Percentiles rank a stretch among this genome's conserved stretches.
Conservation (phyloP, 805 yeast genomes). For the Candida coleopterorum region DNA sequence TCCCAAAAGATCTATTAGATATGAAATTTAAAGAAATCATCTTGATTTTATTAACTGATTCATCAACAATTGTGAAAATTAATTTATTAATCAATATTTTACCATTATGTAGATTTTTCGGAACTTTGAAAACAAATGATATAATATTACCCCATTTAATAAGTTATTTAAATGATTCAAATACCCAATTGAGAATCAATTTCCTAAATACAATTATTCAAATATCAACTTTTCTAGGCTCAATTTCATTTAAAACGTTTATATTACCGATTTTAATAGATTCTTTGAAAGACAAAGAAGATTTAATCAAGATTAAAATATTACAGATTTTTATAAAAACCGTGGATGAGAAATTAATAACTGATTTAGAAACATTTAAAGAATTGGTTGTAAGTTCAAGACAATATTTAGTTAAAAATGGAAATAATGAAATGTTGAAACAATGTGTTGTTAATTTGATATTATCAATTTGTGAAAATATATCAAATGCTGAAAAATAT, state of each 20-base stretch:
- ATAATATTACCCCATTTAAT: constrained; percentile 84
- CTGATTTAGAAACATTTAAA: constrained; percentile 33
- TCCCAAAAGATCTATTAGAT: constrained; percentile 43
- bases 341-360: constrained; percentile 28
- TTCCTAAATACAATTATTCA: constrained; percentile 70
- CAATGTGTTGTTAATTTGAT: constrained; percentile 62
- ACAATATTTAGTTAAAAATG: constrained; percentile 58
- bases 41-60: constrained; percentile 57
- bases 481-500: constrained; percentile 73
- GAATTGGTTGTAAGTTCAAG: constrained; percentile 33
- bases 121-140: constrained; percentile 84
- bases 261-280: constrained; percentile 81
- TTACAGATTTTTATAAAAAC: constrained; percentile 38
- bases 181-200: constrained; percentile 59
- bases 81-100: constrained; percentile 67
- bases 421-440: constrained; percentile 80
- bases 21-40: constrained; percentile 63
- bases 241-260: constrained; percentile 78
- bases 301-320: constrained; percentile 69
- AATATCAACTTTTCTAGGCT: constrained; percentile 77
- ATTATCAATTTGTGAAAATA: constrained; percentile 54
- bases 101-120: constrained; percentile 76
- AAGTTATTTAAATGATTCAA: constrained; percentile 82
- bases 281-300: constrained; percentile 80
- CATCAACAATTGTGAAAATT: constrained; percentile 59